Percentiles rank a stretch among this genome's conserved stretches.
Evolutionary conservation across 768 basidiomycete genomes (phyloP).

Genomic region (Russula sp.): DNA sequence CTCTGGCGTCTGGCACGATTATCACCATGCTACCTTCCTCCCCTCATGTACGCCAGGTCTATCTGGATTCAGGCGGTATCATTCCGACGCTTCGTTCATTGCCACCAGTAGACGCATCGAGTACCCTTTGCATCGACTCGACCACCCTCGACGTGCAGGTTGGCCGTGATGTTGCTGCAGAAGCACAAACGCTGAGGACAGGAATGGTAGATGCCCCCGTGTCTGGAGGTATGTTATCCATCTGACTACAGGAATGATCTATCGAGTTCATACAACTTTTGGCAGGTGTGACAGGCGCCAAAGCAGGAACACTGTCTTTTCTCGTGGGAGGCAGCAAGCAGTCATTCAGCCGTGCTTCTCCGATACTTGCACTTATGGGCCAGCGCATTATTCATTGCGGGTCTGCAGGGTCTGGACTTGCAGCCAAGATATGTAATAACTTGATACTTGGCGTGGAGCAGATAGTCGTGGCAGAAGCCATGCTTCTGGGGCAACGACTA

Average conservation of each 20-base stretch:
- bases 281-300: slow-evolving; percentile 77
- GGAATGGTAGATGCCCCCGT: slow-evolving; percentile 91
- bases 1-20: slow-evolving; percentile 54
- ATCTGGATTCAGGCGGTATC: slow-evolving; percentile 52
- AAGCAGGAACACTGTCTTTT: slow-evolving; percentile 83
- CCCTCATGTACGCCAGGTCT: slow-evolving; percentile 77
- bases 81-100: slow-evolving; percentile 53
- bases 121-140: slow-evolving; percentile 76
- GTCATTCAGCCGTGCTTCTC: slow-evolving; percentile 49
- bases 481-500: slow-evolving; percentile 78
- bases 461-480: slow-evolving; percentile 81
- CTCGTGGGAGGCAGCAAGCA: slow-evolving; percentile 73
- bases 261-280: not conserved
- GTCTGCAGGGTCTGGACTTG: slow-evolving; percentile 70
- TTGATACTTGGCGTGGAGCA: slow-evolving; percentile 49
- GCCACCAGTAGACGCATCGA: slow-evolving; percentile 27
- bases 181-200: slow-evolving; percentile 49
- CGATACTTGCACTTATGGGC: slow-evolving; percentile 69
- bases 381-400: slow-evolving; percentile 79
- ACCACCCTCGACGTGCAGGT: slow-evolving; percentile 83
- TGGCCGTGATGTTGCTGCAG: slow-evolving; percentile 54
- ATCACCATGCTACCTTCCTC: slow-evolving; percentile 92
- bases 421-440: slow-evolving; percentile 90
- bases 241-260: not conserved
- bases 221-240: slow-evolving; percentile 62